phyloP scores from a whole-genome alignment of 495 filamentous ascomycete genomes.

The Hypoxylon rickii region DNA sequence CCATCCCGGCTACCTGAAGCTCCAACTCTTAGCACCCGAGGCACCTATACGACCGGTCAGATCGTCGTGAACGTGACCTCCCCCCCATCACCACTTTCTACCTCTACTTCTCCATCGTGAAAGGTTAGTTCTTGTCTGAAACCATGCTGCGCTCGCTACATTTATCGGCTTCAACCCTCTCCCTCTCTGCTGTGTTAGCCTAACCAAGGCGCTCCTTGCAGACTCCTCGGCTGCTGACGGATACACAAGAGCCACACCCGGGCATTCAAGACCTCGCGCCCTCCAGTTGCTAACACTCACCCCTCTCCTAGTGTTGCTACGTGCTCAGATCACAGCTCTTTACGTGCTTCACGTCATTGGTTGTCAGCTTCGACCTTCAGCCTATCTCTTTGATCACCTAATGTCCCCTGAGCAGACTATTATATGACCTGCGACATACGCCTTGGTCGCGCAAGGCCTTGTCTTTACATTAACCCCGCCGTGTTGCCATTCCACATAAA shows the following conservation, averaged over 20 bases:
- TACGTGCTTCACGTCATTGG: slow-evolving; percentile 16
- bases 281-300: slow-evolving; percentile 19
- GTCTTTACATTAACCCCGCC: slow-evolving; percentile 26
- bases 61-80: slow-evolving; percentile 31
- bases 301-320: slow-evolving; percentile 25
- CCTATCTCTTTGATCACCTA: slow-evolving; percentile 3
- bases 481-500: slow-evolving; percentile 14
- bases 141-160: slow-evolving; percentile 15
- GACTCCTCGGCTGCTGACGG: slow-evolving; percentile 18
- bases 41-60: slow-evolving; percentile 26
- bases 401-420: slow-evolving; percentile 7
- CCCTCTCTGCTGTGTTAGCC: slow-evolving; percentile 4
- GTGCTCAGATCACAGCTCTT: slow-evolving; percentile 10
- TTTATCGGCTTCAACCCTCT: slow-evolving; percentile 12
- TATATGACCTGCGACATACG: slow-evolving; percentile 24
- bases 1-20: slow-evolving; percentile 14
- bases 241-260: slow-evolving; percentile 11
- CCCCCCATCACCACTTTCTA: slow-evolving; percentile 11
- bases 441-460: slow-evolving; percentile 8
- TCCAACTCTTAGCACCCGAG: background rate
- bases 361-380: slow-evolving; percentile 16
- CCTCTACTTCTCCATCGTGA: slow-evolving; percentile 13
- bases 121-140: slow-evolving; percentile 8
- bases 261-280: slow-evolving; percentile 14
- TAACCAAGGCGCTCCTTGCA: slow-evolving; percentile 21